A percentile compares a stretch with the other conserved stretches of the same genome.
These are phyloP conservation scores for Claviceps sp. DNA, from an alignment of 2,329 filamentous ascomycete genomes.

Conservation along the genomic window DNA sequence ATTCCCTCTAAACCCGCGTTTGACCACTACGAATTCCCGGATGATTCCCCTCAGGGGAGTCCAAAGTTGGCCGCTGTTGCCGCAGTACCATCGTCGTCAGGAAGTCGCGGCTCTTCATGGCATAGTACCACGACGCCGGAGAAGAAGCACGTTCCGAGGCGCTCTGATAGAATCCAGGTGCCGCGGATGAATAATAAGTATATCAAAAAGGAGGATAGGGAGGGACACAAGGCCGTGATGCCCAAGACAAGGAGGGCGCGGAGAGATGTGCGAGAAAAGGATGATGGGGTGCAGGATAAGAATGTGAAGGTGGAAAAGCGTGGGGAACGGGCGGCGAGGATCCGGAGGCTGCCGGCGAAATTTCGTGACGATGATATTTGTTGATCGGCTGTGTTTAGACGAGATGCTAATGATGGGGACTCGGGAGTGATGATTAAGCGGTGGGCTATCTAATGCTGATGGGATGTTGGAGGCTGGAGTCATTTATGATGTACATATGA, in stretches of 20 bases:
- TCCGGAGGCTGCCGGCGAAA: conserved; percentile 22
- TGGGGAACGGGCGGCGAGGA: conserved; percentile 15
- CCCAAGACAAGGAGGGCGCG: background rate
- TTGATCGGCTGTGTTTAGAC: too few relatives aligned
- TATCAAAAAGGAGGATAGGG: conserved; percentile 7
- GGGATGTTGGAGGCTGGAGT: too few relatives aligned
- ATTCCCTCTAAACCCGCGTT: conserved; percentile 5
- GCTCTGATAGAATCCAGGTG: conserved; percentile 3
- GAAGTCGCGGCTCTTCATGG: background rate
- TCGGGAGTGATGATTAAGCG: too few relatives aligned
- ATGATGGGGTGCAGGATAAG: conserved; percentile 14
- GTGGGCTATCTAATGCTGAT: too few relatives aligned
- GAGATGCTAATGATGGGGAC: too few relatives aligned
- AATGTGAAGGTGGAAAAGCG: conserved; percentile 18
- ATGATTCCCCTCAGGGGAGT: background rate
- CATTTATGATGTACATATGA: too few relatives aligned
- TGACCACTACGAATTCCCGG: background rate
- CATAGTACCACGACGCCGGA: background rate
- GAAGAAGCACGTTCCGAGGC: background rate
- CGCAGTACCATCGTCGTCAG: background rate
- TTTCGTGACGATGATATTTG: conserved; percentile 21
- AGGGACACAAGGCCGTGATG: background rate
- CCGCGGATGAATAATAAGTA: conserved; percentile 19
- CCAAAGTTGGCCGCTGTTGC: background rate
- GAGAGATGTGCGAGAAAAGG: conserved; percentile 1